Conservation (phyloP, 345 rosid species). For the Rhizophora apiculata region DNA sequence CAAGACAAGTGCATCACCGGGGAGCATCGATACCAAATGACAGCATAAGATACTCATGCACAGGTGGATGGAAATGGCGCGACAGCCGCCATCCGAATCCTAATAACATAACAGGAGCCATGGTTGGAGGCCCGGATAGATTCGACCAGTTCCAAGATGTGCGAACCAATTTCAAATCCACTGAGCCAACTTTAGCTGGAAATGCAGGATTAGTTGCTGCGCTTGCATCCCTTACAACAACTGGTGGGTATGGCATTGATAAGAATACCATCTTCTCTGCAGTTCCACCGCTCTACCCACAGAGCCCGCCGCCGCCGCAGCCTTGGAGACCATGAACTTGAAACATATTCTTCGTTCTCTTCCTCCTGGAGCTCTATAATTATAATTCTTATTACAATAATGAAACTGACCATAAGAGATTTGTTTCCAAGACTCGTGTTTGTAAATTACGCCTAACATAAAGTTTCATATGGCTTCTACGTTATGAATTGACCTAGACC, state of each 20-base stretch:
- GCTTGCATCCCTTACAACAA: constrained; percentile 60
- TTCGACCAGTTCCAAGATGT: constrained; percentile 63
- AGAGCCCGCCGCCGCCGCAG: constrained; percentile 69
- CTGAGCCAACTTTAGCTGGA: constrained; percentile 80
- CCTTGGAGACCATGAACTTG: constrained; percentile 69
- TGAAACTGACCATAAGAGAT: too few species aligned
- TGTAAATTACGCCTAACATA: too few species aligned
- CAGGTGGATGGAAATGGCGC: constrained; percentile 63
- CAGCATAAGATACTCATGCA: constrained; percentile 59
- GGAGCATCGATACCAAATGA: constrained; percentile 71
- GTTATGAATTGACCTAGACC: too few species aligned
- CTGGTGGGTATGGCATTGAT: constrained; percentile 48
- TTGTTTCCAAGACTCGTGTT: too few species aligned
- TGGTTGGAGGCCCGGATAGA: constrained; percentile 82
- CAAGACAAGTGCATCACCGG: constrained; percentile 72
- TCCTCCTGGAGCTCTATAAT: too few species aligned
- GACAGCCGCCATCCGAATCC: constrained; percentile 57
- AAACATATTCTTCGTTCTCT: not conserved
- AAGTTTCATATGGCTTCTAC: too few species aligned
- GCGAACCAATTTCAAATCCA: constrained; percentile 48
- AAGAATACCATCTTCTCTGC: constrained; percentile 62
- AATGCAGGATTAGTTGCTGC: constrained; percentile 84
- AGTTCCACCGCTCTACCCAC: constrained; percentile 75
- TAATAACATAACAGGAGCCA: constrained; percentile 80
- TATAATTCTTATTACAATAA: too few species aligned